phyloP scores from a whole-genome alignment of 768 basidiomycete species.

The Macrocybe gigantea region DNA sequence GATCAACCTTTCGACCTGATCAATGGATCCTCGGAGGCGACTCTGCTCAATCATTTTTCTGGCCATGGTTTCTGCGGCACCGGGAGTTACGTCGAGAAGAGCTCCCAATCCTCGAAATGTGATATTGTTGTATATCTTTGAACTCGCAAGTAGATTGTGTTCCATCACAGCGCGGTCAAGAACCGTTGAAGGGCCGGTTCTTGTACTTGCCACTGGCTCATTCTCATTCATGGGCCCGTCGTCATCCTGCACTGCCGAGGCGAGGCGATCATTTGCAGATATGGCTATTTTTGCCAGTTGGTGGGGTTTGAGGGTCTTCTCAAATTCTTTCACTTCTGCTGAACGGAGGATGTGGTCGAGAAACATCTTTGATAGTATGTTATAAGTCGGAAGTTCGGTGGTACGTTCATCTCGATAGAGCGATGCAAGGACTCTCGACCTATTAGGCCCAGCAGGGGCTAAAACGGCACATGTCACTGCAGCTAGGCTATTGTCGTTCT shows the following conservation, averaged over 20 bases:
- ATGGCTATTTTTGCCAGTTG: slow-evolving; percentile 91
- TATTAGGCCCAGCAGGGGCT: slow-evolving; percentile 94
- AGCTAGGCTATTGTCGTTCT: slow-evolving; percentile 49
- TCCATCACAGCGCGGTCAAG: slow-evolving; percentile 98
- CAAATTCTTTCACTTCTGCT: slow-evolving; percentile 85
- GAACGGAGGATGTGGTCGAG: slow-evolving; percentile 94
- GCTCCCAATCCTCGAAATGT: slow-evolving; percentile 92
- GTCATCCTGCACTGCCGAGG: slow-evolving; percentile 52
- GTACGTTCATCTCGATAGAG: slow-evolving; percentile 94
- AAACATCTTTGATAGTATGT: slow-evolving; percentile 97
- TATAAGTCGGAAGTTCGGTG: slow-evolving; percentile 69
- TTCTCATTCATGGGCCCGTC: slow-evolving; percentile 40
- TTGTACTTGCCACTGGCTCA: slow-evolving; percentile 60
- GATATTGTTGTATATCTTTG: slow-evolving; percentile 97
- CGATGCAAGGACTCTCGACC: slow-evolving; percentile 88
- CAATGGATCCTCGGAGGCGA: slow-evolving; percentile 86
- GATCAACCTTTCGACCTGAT: slow-evolving; percentile 92
- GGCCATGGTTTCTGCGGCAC: slow-evolving; percentile 95
- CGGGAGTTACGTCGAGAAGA: slow-evolving; percentile 82
- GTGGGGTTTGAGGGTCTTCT: slow-evolving; percentile 80
- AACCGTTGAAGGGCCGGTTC: slow-evolving; percentile 92
- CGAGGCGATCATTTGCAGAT: slow-evolving; percentile 76
- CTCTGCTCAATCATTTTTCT: slow-evolving; percentile 99
- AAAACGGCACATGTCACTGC: slow-evolving; percentile 96
- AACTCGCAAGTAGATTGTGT: slow-evolving; percentile 94